Evolutionary conservation across 2,329 filamentous ascomycete species (phyloP).

Genomic region (Diaporthe batatas): DNA sequence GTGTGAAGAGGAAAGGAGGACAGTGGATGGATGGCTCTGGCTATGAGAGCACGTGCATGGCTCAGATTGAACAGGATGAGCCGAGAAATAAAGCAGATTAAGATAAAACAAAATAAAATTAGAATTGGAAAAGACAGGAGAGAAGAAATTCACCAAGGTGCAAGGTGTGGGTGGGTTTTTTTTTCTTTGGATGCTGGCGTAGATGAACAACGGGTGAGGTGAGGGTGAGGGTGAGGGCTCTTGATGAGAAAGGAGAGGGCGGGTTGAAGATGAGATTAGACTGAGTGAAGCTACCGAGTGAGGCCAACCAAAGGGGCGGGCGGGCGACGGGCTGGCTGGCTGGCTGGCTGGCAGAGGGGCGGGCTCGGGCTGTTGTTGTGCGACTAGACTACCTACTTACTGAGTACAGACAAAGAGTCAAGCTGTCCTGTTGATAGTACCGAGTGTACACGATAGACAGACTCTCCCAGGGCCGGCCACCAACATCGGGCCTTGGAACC

Average conservation of each 20-base stretch:
- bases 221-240: background rate
- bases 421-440: slow-evolving; percentile 15
- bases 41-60: background rate
- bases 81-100: background rate
- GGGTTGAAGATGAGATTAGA: slow-evolving; percentile 19
- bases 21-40: slow-evolving; percentile 5
- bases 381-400: background rate
- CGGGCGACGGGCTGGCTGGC: background rate
- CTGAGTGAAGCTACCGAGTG: background rate
- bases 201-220: background rate
- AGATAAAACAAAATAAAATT: background rate
- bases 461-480: background rate
- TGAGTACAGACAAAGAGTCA: slow-evolving; percentile 11
- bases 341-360: background rate
- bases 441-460: no score
- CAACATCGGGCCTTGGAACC: slow-evolving; percentile 4
- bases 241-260: slow-evolving; percentile 24
- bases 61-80: background rate
- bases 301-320: slow-evolving; percentile 27
- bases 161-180: background rate
- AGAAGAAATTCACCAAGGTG: background rate
- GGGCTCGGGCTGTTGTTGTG: slow-evolving; percentile 6
- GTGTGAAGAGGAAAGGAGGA: background rate
- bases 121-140: background rate
- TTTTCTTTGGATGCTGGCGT: background rate